Evolutionary conservation across 306 rosid species (phyloP), one percentile per base, ranked within the genome.

Genomic region (Cajanus cajan): DNA sequence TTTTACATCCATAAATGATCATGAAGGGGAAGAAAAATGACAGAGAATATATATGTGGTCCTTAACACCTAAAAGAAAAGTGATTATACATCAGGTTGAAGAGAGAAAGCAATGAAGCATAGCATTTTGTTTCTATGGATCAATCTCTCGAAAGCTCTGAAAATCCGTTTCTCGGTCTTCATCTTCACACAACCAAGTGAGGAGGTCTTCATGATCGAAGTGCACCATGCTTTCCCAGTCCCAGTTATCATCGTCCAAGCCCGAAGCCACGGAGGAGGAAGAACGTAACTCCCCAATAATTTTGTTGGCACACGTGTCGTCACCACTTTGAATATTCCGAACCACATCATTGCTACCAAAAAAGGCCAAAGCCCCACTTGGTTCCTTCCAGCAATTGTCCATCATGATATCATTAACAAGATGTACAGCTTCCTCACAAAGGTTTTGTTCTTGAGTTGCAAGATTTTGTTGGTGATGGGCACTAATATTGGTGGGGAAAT

Each of bases 121-220:
- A 5, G 79, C 91, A 41, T 74, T 82, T 24, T 81, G 83, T 19
- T 78, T 80, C 8, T 83, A 84, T 21, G 68, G 48, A 66, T 74
- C 81, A 22, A 57, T 31, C 24, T 80, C 82, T 55, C 39, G 70
- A 10, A 66, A 45, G 3, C 52, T 41, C 24, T 73, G 62, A 64
- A 43, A 45, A 72, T 65, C 80, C 10, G 61, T 48, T 33, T 78
- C 90, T 83, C 47, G 65, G 7, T 82, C 63, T 66, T 85, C 82
- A 68, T 79, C 87, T 0, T 82, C 80, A 89, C 86, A 87, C 10
- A 87, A 47, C 88, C 84, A 85, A 1, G 83, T 66, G 2, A 86
- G 34, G 21, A 71, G 18, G 15, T 86, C 8, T 39, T 21, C 16
- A 3, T 18, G 55, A 24, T 77, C 80, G 19, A 73, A 61, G 33